phyloP scores from a whole-genome alignment of 495 filamentous ascomycete species.

The Bryoglossum gracile region DNA sequence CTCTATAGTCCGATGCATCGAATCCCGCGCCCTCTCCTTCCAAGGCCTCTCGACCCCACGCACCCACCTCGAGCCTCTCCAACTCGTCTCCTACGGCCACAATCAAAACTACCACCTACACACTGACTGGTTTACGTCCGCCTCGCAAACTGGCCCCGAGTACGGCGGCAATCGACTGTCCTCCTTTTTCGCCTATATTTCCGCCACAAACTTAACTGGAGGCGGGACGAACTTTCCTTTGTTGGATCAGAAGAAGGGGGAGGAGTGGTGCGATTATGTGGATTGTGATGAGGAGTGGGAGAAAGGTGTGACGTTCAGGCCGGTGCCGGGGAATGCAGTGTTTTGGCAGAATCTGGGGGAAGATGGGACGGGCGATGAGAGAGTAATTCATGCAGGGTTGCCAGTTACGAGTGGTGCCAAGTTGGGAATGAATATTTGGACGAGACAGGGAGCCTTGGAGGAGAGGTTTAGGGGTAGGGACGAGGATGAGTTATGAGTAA shows the following conservation, averaged over 20 bases:
- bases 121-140: constrained; percentile 45
- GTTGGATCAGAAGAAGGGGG: constrained; percentile 48
- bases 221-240: constrained; percentile 53
- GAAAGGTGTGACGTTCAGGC: constrained; percentile 58
- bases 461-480: constrained; percentile 8
- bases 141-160: constrained; percentile 25
- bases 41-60: constrained; percentile 49
- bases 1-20: constrained; percentile 57
- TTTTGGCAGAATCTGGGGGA: constrained; percentile 67
- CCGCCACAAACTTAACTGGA: constrained; percentile 37
- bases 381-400: constrained; percentile 63
- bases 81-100: constrained; percentile 45
- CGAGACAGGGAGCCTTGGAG: constrained; percentile 22
- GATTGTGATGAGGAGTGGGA: constrained; percentile 26
- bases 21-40: constrained; percentile 59
- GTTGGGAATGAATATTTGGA: constrained; percentile 82
- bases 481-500: too few species aligned
- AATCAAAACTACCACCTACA: constrained; percentile 46
- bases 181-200: constrained; percentile 54
- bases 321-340: constrained; percentile 61
- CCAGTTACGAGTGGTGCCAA: constrained; percentile 61
- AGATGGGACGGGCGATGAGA: constrained; percentile 55
- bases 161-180: constrained; percentile 42
- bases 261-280: constrained; percentile 19
- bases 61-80: constrained; percentile 43